Conservation (phyloP, 768 basidiomycete genomes). For the Baorangia bicolor region DNA sequence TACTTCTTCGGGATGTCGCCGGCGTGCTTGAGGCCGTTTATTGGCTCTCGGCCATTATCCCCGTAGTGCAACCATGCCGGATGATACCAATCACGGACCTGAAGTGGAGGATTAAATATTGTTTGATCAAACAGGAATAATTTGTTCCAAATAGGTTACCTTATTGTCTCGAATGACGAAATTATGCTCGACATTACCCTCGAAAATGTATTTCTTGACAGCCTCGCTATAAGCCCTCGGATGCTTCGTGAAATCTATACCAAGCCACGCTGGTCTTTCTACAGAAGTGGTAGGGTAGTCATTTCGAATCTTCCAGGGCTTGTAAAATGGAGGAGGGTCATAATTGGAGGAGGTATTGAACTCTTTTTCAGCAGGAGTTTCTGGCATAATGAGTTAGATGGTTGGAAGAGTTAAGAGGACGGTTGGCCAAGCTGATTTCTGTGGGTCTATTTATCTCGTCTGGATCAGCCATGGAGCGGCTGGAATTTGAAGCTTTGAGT, state of each 20-base stretch:
- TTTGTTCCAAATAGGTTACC: neutral
- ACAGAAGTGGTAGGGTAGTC: neutral
- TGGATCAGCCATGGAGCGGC: neutral
- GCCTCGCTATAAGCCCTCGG: neutral
- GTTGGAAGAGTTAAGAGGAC: neutral
- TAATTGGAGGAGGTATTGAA: neutral
- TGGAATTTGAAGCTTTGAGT: neutral
- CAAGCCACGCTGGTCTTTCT: neutral
- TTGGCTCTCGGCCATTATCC: neutral
- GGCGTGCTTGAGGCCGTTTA: neutral
- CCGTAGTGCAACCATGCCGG: slow-evolving; percentile 1
- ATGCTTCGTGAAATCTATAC: neutral
- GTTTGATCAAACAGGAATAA: neutral
- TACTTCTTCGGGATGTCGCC: neutral
- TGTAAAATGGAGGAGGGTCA: neutral
- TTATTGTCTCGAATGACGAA: neutral
- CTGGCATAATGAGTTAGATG: neutral
- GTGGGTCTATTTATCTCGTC: neutral
- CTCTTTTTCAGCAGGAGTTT: neutral
- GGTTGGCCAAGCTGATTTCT: neutral
- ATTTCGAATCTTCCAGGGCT: neutral
- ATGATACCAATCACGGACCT: neutral
- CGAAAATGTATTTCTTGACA: neutral
- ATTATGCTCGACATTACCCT: neutral
- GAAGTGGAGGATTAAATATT: no score